phyloP scores from a whole-genome alignment of 768 basidiomycete genomes.

The Crassisporium funariophilum region DNA sequence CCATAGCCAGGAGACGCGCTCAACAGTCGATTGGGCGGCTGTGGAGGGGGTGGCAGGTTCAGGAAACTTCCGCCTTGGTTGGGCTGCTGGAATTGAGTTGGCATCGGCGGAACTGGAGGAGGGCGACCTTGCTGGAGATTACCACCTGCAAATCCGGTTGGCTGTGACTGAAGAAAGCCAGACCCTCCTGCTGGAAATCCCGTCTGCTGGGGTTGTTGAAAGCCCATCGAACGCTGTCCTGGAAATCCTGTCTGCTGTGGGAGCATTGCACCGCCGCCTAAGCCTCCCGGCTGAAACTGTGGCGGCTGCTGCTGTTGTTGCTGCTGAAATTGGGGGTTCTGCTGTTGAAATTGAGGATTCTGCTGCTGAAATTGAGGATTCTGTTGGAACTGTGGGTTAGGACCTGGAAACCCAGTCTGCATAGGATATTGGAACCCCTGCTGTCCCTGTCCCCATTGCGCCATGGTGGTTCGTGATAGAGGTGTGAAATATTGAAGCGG shows the following conservation, averaged over 20 bases:
- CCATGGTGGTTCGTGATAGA: constrained; percentile 52
- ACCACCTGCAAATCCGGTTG: constrained; percentile 50
- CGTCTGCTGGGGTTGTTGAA: constrained; percentile 66
- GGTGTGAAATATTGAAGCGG: too few relatives aligned
- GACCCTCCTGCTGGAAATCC: constrained; percentile 44
- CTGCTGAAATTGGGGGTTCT: constrained; percentile 43
- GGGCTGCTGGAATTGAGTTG: constrained; percentile 60
- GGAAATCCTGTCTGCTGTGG: constrained; percentile 68
- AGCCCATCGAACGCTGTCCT: constrained; percentile 40
- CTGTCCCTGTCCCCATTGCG: constrained; percentile 75
- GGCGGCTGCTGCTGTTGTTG: constrained; percentile 33
- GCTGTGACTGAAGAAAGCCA: constrained; percentile 52
- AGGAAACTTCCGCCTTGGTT: constrained; percentile 44
- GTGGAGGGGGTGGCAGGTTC: constrained; percentile 40
- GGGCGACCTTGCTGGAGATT: constrained; percentile 46
- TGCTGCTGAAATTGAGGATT: constrained; percentile 48
- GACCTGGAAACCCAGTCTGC: constrained; percentile 64
- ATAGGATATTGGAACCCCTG: constrained; percentile 72
- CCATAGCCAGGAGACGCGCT: constrained; percentile 56
- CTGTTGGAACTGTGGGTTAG: constrained; percentile 45
- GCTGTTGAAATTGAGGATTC: constrained; percentile 46
- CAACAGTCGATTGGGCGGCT: constrained; percentile 52
- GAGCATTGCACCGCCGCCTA: constrained; percentile 44
- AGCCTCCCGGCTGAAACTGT: constrained; percentile 39
- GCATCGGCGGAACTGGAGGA: constrained; percentile 66